Evolutionary conservation across 2,329 filamentous ascomycete species (phyloP).

Genomic region (Teratosphaeria zuluensis): DNA sequence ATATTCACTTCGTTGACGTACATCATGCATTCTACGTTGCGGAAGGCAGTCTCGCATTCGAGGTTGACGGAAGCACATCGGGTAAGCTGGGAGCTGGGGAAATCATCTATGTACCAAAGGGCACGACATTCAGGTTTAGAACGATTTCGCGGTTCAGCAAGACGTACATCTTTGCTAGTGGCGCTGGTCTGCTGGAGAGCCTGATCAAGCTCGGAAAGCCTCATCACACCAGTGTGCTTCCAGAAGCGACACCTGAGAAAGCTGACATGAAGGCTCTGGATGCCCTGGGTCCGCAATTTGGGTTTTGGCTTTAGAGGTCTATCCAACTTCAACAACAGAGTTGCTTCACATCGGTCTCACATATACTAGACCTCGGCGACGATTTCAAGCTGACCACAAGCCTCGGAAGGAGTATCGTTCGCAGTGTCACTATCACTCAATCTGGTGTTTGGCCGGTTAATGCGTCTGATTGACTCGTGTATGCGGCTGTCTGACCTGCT

Average conservation of each 20-base stretch:
- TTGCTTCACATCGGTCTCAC: too few relatives aligned
- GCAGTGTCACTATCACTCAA: too few relatives aligned
- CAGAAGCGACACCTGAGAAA: slow-evolving; percentile 9
- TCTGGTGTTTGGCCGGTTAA: too few relatives aligned
- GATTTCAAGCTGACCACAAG: too few relatives aligned
- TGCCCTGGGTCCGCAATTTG: not conserved
- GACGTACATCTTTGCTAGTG: slow-evolving; percentile 41
- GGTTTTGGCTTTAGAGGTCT: not conserved
- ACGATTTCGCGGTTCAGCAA: slow-evolving; percentile 40
- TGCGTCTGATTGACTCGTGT: too few relatives aligned
- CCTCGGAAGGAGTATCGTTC: too few relatives aligned
- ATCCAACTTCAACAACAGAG: not conserved
- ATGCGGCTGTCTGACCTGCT: too few relatives aligned
- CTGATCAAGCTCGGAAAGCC: slow-evolving; percentile 26
- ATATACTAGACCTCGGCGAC: too few relatives aligned
- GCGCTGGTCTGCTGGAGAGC: slow-evolving; percentile 38
- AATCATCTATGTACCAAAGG: slow-evolving; percentile 40
- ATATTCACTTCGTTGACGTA: slow-evolving; percentile 36
- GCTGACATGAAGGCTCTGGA: not conserved
- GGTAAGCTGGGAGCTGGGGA: slow-evolving; percentile 37
- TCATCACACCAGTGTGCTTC: slow-evolving; percentile 13
- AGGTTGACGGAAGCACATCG: slow-evolving; percentile 27
- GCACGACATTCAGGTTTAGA: slow-evolving; percentile 35
- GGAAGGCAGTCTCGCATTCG: slow-evolving; percentile 38
- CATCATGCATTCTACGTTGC: slow-evolving; percentile 45